Percentiles rank a stretch among this genome's conserved stretches.
These are phyloP conservation scores for Blepharisma stoltei DNA, from an alignment of 73 alveolate genomes.

Conservation along the genomic window DNA sequence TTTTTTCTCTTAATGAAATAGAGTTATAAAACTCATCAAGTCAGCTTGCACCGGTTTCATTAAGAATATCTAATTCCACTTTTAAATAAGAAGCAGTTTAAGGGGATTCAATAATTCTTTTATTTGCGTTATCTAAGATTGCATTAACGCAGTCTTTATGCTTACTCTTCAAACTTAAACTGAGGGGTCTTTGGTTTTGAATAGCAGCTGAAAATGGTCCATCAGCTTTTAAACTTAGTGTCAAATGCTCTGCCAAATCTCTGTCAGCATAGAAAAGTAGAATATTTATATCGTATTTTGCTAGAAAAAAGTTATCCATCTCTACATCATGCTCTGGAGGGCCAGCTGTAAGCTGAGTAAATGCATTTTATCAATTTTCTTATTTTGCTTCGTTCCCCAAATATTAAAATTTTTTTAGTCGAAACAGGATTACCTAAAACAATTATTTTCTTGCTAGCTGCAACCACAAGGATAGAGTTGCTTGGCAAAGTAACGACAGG, in stretches of 20 bases:
- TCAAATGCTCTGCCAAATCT: not conserved
- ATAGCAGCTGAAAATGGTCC: not conserved
- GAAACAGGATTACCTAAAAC: too few species aligned
- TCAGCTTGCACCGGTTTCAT: not conserved
- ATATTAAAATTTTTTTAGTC: too few species aligned
- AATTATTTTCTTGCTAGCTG: too few species aligned
- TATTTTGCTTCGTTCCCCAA: too few species aligned
- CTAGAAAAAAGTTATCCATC: not conserved
- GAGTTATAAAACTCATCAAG: not conserved
- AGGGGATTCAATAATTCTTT: not conserved
- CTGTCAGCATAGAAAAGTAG: not conserved
- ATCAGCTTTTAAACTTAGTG: not conserved
- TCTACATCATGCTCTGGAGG: not conserved
- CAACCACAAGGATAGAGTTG: too few species aligned
- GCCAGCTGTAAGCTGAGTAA: too few species aligned
- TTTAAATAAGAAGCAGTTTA: not conserved
- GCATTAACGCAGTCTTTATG: not conserved
- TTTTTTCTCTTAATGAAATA: not conserved
- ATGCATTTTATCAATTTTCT: too few species aligned
- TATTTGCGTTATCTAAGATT: not conserved
- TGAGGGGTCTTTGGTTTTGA: not conserved
- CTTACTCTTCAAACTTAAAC: too few species aligned
- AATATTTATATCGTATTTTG: not conserved
- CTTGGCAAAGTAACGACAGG: too few species aligned
- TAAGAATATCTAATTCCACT: not conserved